Percentiles rank a stretch among this genome's conserved stretches.
phyloP scores from a whole-genome alignment of 768 basidiomycete genomes.

The Boletus tylopilopsis region DNA sequence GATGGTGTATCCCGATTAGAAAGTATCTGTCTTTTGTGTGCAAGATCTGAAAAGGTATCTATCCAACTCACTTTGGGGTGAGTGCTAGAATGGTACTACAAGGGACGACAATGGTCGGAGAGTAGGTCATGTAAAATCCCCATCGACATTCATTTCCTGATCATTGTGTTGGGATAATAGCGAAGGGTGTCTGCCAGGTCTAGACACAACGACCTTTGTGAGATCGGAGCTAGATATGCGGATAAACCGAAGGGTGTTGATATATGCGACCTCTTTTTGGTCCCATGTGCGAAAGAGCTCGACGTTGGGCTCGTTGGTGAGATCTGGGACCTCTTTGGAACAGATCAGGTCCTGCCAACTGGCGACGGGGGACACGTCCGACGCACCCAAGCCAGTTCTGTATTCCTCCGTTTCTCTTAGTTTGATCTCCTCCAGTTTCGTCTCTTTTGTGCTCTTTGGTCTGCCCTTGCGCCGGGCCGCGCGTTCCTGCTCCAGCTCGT shows the following conservation, averaged over 20 bases:
- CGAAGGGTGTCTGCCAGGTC: slow-evolving; percentile 54
- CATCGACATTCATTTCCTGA: slow-evolving; percentile 29
- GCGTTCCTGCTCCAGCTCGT: slow-evolving; percentile 58
- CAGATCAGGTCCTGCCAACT: not conserved
- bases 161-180: slow-evolving; percentile 21
- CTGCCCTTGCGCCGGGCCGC: slow-evolving; percentile 65
- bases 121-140: slow-evolving; percentile 24
- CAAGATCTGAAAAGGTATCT: slow-evolving; percentile 12
- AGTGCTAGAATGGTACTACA: slow-evolving; percentile 7
- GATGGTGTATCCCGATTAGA: slow-evolving; percentile 32
- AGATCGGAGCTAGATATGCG: slow-evolving; percentile 63
- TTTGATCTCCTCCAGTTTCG: slow-evolving; percentile 66
- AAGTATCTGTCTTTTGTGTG: slow-evolving; percentile 5
- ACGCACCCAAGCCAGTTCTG: slow-evolving; percentile 75
- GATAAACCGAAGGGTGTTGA: slow-evolving; percentile 70
- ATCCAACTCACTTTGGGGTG: slow-evolving; percentile 3
- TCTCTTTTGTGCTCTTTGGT: slow-evolving; percentile 67
- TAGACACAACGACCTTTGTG: slow-evolving; percentile 46
- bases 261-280: slow-evolving; percentile 66
- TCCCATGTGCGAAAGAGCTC: slow-evolving; percentile 77
- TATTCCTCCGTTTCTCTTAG: slow-evolving; percentile 68
- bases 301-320: slow-evolving; percentile 69
- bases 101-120: slow-evolving; percentile 27
- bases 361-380: not conserved
- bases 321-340: slow-evolving; percentile 67